A percentile compares a stretch with the other conserved stretches of the same genome.
Conservation (phyloP, 2,329 filamentous ascomycete species). For the Bipolaris bicolor region DNA sequence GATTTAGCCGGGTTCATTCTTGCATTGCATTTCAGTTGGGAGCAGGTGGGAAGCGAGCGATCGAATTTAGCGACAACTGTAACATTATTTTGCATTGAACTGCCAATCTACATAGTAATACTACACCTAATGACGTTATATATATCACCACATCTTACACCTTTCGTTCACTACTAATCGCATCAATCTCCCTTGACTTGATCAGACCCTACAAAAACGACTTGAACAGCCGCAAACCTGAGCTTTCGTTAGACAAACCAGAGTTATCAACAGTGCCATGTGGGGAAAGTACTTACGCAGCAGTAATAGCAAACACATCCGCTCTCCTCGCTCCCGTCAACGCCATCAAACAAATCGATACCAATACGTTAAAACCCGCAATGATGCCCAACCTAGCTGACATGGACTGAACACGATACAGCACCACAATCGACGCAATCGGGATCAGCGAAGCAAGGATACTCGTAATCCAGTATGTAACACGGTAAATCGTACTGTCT, state of each 20-base stretch:
- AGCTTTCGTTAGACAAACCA: background rate
- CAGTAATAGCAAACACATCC: conserved; percentile 4
- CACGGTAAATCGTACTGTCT: background rate
- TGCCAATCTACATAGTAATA: background rate
- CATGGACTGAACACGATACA: background rate
- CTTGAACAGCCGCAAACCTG: conserved; percentile 5
- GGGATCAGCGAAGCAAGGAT: conserved; percentile 6
- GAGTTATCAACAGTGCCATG: too few relatives aligned
- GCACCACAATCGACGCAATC: background rate
- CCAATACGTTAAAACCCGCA: background rate
- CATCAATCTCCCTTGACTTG: background rate
- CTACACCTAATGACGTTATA: too few relatives aligned
- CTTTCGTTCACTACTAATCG: too few relatives aligned
- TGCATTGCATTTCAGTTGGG: background rate
- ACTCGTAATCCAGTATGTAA: conserved; percentile 1
- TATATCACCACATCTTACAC: background rate
- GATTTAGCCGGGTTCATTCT: background rate
- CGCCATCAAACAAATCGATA: background rate
- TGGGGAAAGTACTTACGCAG: background rate
- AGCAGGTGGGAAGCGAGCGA: background rate
- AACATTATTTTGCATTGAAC: background rate
- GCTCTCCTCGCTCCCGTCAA: background rate
- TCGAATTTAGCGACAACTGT: background rate
- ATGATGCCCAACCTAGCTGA: background rate
- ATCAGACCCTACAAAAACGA: conserved; percentile 4